These are phyloP conservation scores for Pyricularia pennisetigena DNA, from an alignment of 2,329 filamentous ascomycete species.

Conservation along the genomic window DNA sequence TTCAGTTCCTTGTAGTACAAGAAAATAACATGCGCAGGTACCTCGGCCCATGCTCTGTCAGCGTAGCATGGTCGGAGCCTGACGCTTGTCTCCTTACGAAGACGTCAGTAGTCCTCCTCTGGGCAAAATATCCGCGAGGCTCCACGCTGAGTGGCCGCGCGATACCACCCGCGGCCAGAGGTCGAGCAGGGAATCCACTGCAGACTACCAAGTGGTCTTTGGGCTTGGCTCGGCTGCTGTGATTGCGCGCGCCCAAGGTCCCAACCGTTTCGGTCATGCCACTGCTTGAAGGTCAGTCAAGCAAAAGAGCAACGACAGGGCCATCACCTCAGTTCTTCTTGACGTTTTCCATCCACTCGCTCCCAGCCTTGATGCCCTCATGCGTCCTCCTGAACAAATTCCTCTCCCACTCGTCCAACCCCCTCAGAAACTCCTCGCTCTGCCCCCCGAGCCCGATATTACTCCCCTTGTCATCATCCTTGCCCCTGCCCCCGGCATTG, in stretches of 20 bases:
- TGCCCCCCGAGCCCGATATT: slow-evolving; percentile 47
- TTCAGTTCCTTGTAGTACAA: background rate
- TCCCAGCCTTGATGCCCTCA: slow-evolving; percentile 60
- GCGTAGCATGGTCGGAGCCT: background rate
- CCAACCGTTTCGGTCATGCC: background rate
- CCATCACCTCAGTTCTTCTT: slow-evolving; percentile 26
- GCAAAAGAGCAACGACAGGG: background rate
- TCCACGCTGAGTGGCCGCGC: background rate
- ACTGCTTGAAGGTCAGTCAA: background rate
- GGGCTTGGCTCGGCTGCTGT: background rate
- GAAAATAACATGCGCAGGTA: background rate
- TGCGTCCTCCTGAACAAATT: slow-evolving; percentile 64
- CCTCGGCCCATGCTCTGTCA: too few relatives aligned
- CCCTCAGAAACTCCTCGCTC: slow-evolving; percentile 75
- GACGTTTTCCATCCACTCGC: slow-evolving; percentile 59
- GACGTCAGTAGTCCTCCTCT: background rate
- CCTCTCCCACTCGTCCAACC: slow-evolving; percentile 84
- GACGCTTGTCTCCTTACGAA: background rate
- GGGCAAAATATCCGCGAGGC: background rate
- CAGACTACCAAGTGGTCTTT: background rate
- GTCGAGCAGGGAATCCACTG: too few relatives aligned
- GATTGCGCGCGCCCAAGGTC: background rate
- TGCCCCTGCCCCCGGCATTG: slow-evolving; percentile 44
- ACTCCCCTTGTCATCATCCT: slow-evolving; percentile 50
- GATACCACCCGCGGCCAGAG: background rate